These are phyloP conservation scores for Phytophthora colocasiae DNA, from an alignment of 352 stramenopile genomes.

Conservation along the genomic window DNA sequence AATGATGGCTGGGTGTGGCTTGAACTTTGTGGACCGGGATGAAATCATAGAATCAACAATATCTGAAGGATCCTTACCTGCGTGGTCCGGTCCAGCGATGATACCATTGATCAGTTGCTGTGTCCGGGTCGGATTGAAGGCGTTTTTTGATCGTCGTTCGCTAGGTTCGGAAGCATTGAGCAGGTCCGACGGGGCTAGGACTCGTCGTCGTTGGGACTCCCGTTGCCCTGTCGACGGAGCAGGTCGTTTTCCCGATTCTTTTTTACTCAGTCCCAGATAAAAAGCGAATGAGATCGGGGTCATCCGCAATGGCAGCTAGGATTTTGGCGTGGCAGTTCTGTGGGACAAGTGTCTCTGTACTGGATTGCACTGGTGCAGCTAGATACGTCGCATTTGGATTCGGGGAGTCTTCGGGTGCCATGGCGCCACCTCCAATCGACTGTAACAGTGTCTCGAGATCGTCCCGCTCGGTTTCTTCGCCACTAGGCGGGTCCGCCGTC, in stretches of 20 bases:
- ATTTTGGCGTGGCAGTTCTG: background rate
- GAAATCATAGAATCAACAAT: slow-evolving; percentile 19
- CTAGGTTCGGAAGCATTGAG: background rate
- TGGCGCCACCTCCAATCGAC: background rate
- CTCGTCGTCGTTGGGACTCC: background rate
- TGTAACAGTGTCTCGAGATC: background rate
- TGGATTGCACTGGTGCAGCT: background rate
- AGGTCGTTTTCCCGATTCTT: background rate
- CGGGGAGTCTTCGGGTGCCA: background rate
- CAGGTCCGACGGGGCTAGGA: slow-evolving; percentile 3
- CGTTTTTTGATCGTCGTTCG: background rate
- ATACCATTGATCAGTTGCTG: slow-evolving; percentile 4
- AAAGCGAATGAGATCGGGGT: background rate
- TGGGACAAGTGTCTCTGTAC: background rate
- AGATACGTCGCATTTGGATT: background rate
- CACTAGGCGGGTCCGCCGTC: too few relatives aligned
- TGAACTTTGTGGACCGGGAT: slow-evolving; percentile 20
- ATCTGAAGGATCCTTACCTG: slow-evolving; percentile 16
- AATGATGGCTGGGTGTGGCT: slow-evolving; percentile 21
- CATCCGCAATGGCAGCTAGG: background rate
- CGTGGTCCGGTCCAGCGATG: background rate
- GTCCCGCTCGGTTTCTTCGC: background rate
- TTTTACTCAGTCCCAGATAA: background rate
- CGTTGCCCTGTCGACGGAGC: background rate
- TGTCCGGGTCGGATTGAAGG: background rate